Evolutionary conservation across 805 yeast genomes (phyloP), one percentile per base, ranked within the genome.

Genomic region (Debaryomyces hansenii): DNA sequence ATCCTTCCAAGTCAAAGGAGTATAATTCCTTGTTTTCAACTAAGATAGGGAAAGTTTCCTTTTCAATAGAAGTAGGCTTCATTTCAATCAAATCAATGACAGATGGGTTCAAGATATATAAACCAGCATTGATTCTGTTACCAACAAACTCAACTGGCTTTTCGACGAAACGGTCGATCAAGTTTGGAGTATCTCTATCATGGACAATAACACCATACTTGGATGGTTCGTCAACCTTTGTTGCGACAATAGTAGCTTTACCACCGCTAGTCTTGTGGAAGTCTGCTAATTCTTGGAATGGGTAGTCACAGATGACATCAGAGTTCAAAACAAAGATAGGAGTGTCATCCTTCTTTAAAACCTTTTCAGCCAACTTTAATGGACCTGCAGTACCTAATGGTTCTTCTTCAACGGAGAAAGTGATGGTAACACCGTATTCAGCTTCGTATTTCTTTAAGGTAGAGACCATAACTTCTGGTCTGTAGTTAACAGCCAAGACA

Each of bases 321-420:
- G 97, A 90, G 85, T 94, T 94, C 68, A 94, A 82, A 53, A 94
- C 99, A 63, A 94, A 94, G 78, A 94, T 90, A 58, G 99, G 99
- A 48, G 95, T 77, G 69, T 89, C 84, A 74, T 94, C 98, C 80
- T 94, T 94, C 75, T 82, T 87, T 70, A 94, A 81, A 50, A 94
- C 84, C 56, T 86, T 80, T 78, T 91, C 97, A 58, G 99, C 99
- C 63, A 94, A 86, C 75, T 90, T 92, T 69, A 94, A 82, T 56
- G 99, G 99, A 70, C 99, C 99, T 58, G 98, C 99, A 57, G 99
- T 94, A 58, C 98, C 99, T 68, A 94, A 83, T 50, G 99, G 99
- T 79, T 94, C 99, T 68, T 92, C 94, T 79, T 94, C 99, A 57
- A 94, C 97, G 50, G 97, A 90, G 77, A 95, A 94, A 47, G 97